Evolutionary conservation across 2,329 filamentous ascomycete genomes (phyloP).

Genomic region (Verticillium klebahnii): DNA sequence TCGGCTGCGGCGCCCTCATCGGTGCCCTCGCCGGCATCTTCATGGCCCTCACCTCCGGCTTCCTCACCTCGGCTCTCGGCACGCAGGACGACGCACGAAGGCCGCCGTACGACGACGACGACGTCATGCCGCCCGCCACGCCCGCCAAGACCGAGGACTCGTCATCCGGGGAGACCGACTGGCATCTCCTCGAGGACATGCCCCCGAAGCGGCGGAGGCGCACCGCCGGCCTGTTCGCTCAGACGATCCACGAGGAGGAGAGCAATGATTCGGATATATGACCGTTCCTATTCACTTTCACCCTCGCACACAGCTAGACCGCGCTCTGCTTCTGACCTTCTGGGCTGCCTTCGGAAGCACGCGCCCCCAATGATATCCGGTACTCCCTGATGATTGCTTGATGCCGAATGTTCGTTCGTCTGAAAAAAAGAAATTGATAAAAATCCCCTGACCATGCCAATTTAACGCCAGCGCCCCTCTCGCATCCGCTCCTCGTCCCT

Average conservation of each 20-base stretch:
- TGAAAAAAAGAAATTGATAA: not conserved
- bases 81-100: conserved; percentile 26
- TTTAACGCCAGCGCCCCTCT: not conserved
- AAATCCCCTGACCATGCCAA: not conserved
- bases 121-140: conserved; percentile 12
- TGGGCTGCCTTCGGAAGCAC: not conserved
- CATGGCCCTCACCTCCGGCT: conserved; percentile 51
- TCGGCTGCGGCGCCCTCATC: conserved; percentile 62
- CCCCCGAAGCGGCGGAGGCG: conserved; percentile 33
- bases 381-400: not conserved
- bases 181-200: conserved; percentile 27
- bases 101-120: conserved; percentile 4
- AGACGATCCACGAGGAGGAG: conserved; percentile 70
- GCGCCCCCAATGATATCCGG: not conserved
- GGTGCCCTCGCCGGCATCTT: conserved; percentile 60
- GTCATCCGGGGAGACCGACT: conserved; percentile 30
- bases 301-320: not conserved
- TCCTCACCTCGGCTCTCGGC: conserved; percentile 47
- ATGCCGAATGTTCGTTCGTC: not conserved
- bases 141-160: conserved; percentile 29
- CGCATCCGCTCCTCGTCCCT: no score
- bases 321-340: not conserved
- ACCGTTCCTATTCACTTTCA: not conserved
- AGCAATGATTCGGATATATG: conserved; percentile 52
- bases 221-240: conserved; percentile 49